Evolutionary conservation across 2,329 filamentous ascomycete species (phyloP).

Genomic region (Exophiala aquamarina): DNA sequence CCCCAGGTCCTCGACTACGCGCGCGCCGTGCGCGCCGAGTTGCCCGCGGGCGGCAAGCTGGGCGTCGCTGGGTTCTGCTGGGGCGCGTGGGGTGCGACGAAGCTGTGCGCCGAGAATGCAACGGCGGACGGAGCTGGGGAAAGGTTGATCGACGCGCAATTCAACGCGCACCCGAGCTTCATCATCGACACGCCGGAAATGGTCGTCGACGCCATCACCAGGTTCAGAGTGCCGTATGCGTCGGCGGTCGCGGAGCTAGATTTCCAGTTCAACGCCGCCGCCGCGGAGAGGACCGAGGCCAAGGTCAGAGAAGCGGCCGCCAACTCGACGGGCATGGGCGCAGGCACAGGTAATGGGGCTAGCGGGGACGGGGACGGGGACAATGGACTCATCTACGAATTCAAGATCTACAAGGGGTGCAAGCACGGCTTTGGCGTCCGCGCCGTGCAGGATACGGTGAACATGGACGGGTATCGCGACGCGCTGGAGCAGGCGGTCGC

Average conservation of each 20-base stretch:
- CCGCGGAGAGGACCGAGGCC: slow-evolving; percentile 31
- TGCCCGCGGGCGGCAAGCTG: slow-evolving; percentile 37
- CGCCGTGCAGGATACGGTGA: slow-evolving; percentile 10
- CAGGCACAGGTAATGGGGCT: slow-evolving; percentile 18
- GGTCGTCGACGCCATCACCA: slow-evolving; percentile 23
- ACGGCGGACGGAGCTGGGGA: slow-evolving; percentile 24
- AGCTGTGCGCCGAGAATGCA: slow-evolving; percentile 42
- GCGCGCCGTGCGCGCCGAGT: slow-evolving; percentile 30
- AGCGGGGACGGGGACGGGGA: slow-evolving; percentile 8
- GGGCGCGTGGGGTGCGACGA: slow-evolving; percentile 55
- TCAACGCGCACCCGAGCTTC: slow-evolving; percentile 53
- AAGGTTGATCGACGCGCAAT: slow-evolving; percentile 49
- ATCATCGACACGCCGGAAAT: slow-evolving; percentile 48
- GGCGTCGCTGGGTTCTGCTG: slow-evolving; percentile 61
- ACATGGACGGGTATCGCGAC: slow-evolving; percentile 11
- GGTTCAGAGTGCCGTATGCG: slow-evolving; percentile 22
- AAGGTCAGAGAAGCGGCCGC: slow-evolving; percentile 23
- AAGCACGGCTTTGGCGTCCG: slow-evolving; percentile 25
- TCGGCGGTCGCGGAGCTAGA: slow-evolving; percentile 38
- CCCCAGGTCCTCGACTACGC: slow-evolving; percentile 38
- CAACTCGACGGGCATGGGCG: slow-evolving; percentile 38
- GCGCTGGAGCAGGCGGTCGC: slow-evolving; percentile 19
- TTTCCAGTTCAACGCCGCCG: slow-evolving; percentile 46
- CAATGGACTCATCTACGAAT: slow-evolving; percentile 18
- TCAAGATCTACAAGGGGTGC: slow-evolving; percentile 23